Base-by-base conservation (phyloP, 2,329 filamentous ascomycete genomes). In the Harringtonia aguacate region DNA sequence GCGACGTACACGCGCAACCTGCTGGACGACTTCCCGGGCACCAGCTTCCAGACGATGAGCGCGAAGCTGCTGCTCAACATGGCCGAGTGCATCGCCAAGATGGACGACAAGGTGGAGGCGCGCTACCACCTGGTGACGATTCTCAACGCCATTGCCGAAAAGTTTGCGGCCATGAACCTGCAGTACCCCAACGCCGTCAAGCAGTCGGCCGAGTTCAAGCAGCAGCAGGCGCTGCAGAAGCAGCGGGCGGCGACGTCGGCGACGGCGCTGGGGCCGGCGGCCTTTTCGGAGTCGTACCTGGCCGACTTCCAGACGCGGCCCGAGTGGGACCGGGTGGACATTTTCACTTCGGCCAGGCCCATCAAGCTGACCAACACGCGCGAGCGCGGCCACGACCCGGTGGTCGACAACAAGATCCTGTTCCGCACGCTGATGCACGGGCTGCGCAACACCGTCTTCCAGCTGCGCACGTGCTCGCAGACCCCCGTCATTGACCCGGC, bases 11-110 rank as follows among this genome's bases (percentile, higher is more conserved):
- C 94, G 2, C 87, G 84, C 57, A 97, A 97, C 56, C 69, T 98
- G 20, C 88, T 95, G 57, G 92, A 97, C 61, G 87, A 86, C 50
- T 95, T 95, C 50, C 94, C 92, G 0, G 94, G 94, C 9, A 97
- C 94, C 0, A 98, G 90, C 62, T 98, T 98, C 58, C 94, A 98
- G 62, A 98, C 92, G 0, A 99, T 99, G 92, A 97, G 92, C 55
- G 94, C 92, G 0, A 98, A 97, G 62, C 70, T 99, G 3, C 70
- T 99, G 1, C 70, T 98, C 13, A 99, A 98, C 60, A 94, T 99
- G 87, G 92, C 90, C 0, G 94, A 98, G 56, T 94, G 87, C 60
- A 99, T 98, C 57, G 86, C 89, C 1, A 94, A 90, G 61, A 75
- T 98, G 54, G 83, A 84, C 18, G 86, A 95, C 59, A 98, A 97